A percentile compares a stretch with the other conserved stretches of the same genome.
phyloP scores from a whole-genome alignment of 352 stramenopile genomes.

The Pythium insidiosum region DNA sequence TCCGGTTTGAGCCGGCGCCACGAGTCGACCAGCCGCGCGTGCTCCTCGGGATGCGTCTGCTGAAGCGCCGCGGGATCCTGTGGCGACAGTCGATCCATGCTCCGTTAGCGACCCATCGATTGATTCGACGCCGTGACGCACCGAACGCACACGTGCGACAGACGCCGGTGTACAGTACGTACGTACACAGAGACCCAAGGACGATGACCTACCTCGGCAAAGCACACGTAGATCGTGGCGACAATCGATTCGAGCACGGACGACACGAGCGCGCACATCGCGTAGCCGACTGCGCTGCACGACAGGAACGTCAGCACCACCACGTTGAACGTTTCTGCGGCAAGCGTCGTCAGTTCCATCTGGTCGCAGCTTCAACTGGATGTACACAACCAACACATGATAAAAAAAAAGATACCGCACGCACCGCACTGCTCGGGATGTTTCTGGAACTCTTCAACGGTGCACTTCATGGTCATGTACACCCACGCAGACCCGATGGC shows the following conservation, averaged over 20 bases:
- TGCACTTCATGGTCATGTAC: slow-evolving; percentile 67
- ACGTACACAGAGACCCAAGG: slow-evolving; percentile 2
- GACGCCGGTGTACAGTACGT: too few species aligned
- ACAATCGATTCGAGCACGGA: slow-evolving; percentile 81
- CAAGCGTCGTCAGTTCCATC: too few species aligned
- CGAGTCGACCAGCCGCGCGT: slow-evolving; percentile 57
- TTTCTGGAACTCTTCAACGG: slow-evolving; percentile 23
- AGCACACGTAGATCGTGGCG: slow-evolving; percentile 83
- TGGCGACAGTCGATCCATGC: too few species aligned
- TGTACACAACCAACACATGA: neutral
- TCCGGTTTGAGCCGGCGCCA: slow-evolving; percentile 70
- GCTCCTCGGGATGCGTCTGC: slow-evolving; percentile 60
- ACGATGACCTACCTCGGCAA: slow-evolving; percentile 59
- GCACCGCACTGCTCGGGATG: slow-evolving; percentile 53
- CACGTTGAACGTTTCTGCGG: slow-evolving; percentile 78
- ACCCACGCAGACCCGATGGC: slow-evolving; percentile 67
- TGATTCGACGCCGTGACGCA: too few species aligned
- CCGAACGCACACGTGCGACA: too few species aligned
- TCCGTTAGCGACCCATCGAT: too few species aligned
- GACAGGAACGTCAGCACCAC: slow-evolving; percentile 68
- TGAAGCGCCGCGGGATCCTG: slow-evolving; percentile 66
- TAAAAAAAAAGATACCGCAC: slow-evolving; percentile 7
- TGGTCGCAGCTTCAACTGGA: slow-evolving; percentile 1
- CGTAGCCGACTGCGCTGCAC: slow-evolving; percentile 67
- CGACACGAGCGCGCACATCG: slow-evolving; percentile 81